Evolutionary conservation across 1,284 basidiomycete species (phyloP).

Genomic region (Pseudozyma thailandica): DNA sequence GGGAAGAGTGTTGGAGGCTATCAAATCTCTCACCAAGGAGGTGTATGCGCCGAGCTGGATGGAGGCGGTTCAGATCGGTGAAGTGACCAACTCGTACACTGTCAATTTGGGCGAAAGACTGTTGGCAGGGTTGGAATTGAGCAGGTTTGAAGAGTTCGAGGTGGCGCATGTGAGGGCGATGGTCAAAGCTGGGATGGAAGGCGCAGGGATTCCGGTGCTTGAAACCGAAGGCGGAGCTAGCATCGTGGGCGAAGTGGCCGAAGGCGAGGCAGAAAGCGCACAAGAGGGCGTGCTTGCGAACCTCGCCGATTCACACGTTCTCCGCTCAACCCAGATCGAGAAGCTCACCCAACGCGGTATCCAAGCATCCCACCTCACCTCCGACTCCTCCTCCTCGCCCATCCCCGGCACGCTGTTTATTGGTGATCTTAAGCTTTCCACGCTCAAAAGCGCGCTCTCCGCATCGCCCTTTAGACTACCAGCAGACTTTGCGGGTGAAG

Average conservation of each 20-base stretch:
- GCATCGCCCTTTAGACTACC: constrained; percentile 43
- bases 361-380: background rate
- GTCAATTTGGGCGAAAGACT: constrained; percentile 91
- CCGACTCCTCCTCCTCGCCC: background rate
- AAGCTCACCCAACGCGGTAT: background rate
- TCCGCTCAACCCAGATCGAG: background rate
- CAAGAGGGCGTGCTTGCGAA: background rate
- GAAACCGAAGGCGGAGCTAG: constrained; percentile 7
- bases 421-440: constrained; percentile 65
- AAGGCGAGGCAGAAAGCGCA: background rate
- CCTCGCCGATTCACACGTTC: background rate
- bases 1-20: constrained; percentile 27
- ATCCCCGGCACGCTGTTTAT: constrained; percentile 60
- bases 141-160: constrained; percentile 82
- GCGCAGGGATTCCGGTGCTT: constrained; percentile 13
- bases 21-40: constrained; percentile 80
- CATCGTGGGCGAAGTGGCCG: background rate
- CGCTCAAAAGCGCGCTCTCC: constrained; percentile 53
- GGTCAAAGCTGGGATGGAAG: constrained; percentile 3
- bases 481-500: constrained; percentile 67
- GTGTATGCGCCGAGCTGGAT: constrained; percentile 81
- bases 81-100: constrained; percentile 93
- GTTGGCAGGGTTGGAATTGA: constrained; percentile 83
- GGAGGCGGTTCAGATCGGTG: constrained; percentile 86
- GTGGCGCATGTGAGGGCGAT: constrained; percentile 24